Conservation (phyloP, 768 basidiomycete genomes). For the Suillus brevipes region DNA sequence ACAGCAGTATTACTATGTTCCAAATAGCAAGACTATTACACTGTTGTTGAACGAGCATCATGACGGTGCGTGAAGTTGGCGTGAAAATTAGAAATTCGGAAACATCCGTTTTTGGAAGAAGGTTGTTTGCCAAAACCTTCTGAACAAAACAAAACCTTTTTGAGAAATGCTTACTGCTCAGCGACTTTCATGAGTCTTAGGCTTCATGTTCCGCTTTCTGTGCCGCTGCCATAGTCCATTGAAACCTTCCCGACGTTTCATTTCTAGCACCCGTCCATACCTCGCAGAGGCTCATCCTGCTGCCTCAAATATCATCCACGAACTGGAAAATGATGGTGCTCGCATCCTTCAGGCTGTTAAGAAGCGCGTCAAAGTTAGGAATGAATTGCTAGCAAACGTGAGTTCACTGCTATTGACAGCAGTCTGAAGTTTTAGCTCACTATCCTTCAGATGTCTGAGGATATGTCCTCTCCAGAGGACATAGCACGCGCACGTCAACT, state of each 20-base stretch:
- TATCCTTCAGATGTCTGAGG: conserved; percentile 47
- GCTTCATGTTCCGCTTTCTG: conserved; percentile 8
- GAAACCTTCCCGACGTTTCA: background rate
- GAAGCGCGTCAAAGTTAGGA: background rate
- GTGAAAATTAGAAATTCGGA: no score
- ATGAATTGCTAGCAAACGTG: conserved; percentile 39
- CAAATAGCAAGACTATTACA: background rate
- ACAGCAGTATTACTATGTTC: background rate
- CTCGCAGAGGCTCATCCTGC: background rate
- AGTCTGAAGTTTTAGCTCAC: background rate
- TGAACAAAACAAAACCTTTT: background rate
- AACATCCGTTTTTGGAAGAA: background rate
- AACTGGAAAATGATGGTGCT: conserved; percentile 44
- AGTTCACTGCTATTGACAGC: background rate
- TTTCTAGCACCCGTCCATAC: conserved; percentile 10
- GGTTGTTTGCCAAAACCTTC: background rate
- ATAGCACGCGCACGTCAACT: conserved; percentile 58
- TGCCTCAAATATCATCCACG: conserved; percentile 17
- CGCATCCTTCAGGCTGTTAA: conserved; percentile 45
- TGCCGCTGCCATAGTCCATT: conserved; percentile 6
- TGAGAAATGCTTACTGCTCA: background rate
- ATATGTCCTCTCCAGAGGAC: conserved; percentile 55
- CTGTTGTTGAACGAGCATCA: background rate
- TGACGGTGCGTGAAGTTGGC: background rate
- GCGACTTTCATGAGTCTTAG: background rate